Percentiles rank a stretch among this genome's conserved stretches.
Conservation (phyloP, 192 early-diverging fungal species). For the Rhizophagus sp. region DNA sequence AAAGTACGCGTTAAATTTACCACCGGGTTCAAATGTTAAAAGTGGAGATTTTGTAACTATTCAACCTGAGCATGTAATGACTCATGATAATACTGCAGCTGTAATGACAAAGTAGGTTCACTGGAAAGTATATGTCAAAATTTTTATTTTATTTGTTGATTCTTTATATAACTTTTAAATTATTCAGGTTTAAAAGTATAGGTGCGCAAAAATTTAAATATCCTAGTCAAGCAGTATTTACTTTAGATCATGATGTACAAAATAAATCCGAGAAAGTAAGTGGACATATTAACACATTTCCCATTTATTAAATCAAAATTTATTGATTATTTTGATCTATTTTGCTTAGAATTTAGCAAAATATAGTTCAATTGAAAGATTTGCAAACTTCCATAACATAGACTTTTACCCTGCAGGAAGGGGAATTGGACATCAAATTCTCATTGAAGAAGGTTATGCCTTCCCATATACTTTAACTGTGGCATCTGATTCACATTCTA, state of each 20-base stretch:
- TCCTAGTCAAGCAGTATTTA: conserved; percentile 86
- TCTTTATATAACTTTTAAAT: background rate
- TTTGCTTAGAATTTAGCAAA: conserved; percentile 74
- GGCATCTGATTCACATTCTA: conserved; percentile 98
- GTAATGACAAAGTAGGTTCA: conserved; percentile 81
- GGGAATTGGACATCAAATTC: conserved; percentile 97
- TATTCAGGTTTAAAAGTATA: conserved; percentile 79
- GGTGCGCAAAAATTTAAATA: conserved; percentile 83
- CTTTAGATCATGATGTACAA: conserved; percentile 98
- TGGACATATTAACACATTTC: background rate
- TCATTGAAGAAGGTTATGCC: conserved; percentile 97
- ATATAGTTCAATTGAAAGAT: conserved; percentile 81
- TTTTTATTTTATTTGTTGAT: background rate
- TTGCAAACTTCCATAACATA: conserved; percentile 78
- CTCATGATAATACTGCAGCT: conserved; percentile 96
- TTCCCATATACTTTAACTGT: conserved; percentile 93
- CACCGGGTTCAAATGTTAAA: conserved; percentile 63
- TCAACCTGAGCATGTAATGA: conserved; percentile 89
- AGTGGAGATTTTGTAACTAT: conserved; percentile 96
- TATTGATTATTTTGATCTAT: background rate
- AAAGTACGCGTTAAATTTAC: conserved; percentile 80
- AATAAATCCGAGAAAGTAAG: conserved; percentile 83
- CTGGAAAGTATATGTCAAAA: background rate
- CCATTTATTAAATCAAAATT: background rate
- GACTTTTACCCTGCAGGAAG: conserved; percentile 95